Conservation (phyloP, 2,329 filamentous ascomycete genomes). For the Colletotrichum cuscutae region DNA sequence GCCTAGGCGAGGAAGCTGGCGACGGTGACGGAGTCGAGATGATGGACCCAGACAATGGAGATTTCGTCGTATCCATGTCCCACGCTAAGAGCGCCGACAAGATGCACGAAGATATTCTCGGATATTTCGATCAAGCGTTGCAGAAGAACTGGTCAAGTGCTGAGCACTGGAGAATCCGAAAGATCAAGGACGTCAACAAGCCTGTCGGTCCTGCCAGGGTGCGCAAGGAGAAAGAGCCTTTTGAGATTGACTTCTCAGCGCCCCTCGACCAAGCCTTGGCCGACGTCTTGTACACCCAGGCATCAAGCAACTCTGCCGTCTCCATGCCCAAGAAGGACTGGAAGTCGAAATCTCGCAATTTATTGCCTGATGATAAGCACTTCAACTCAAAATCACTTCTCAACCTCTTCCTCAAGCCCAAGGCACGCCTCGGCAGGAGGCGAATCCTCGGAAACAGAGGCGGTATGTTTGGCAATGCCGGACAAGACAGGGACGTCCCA, state of each 20-base stretch:
- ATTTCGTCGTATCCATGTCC: constrained; percentile 84
- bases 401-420: constrained; percentile 93
- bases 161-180: constrained; percentile 98
- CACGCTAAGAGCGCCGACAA: constrained; percentile 69
- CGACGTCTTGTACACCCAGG: constrained; percentile 83
- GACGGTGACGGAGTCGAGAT: constrained; percentile 63
- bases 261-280: constrained; percentile 77
- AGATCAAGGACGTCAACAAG: constrained; percentile 84
- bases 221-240: constrained; percentile 95
- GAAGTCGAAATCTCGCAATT: constrained; percentile 92
- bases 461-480: constrained; percentile 53
- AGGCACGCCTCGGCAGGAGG: constrained; percentile 80
- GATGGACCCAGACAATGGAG: constrained; percentile 74
- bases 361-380: constrained; percentile 97
- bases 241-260: constrained; percentile 89
- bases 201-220: constrained; percentile 68
- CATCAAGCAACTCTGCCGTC: constrained; percentile 82
- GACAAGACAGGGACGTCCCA: constrained; percentile 63
- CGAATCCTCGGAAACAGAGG: constrained; percentile 60
- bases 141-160: constrained; percentile 98
- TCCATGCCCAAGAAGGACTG: constrained; percentile 92
- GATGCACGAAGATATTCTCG: constrained; percentile 92
- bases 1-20: constrained; percentile 65
- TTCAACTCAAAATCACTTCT: constrained; percentile 95
- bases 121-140: constrained; percentile 95